These are phyloP conservation scores for Aspergillus melleus DNA, from an alignment of 2,329 filamentous ascomycete genomes.

Conservation along the genomic window DNA sequence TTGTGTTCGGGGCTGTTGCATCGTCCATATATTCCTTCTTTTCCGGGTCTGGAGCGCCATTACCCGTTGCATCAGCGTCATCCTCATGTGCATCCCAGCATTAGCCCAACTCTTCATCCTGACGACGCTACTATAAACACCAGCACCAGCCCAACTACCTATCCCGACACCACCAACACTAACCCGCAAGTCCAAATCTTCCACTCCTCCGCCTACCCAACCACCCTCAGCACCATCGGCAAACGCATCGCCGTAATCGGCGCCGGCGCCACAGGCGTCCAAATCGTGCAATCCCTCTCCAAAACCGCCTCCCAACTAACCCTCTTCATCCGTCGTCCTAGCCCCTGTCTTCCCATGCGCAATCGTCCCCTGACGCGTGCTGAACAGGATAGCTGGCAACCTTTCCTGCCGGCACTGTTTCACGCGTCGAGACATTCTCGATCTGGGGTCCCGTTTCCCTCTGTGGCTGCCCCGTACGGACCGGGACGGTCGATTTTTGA, in stretches of 20 bases:
- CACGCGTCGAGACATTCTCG: not conserved
- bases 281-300: constrained; percentile 59
- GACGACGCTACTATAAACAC: too few species aligned
- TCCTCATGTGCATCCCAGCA: too few species aligned
- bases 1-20: constrained; percentile 47
- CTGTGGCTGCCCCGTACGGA: too few species aligned
- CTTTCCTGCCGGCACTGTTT: not conserved
- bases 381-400: not conserved
- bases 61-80: too few species aligned
- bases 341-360: constrained; percentile 63
- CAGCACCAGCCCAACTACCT: too few species aligned
- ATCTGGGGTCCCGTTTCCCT: not conserved
- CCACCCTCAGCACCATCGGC: constrained; percentile 44
- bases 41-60: constrained; percentile 31
- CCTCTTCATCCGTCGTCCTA: constrained; percentile 64
- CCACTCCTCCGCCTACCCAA: constrained; percentile 58
- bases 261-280: constrained; percentile 55
- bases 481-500: not conserved
- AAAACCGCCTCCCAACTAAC: constrained; percentile 53
- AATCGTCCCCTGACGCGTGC: constrained; percentile 34
- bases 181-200: constrained; percentile 37
- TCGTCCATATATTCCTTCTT: constrained; percentile 45
- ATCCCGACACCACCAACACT: constrained; percentile 38
- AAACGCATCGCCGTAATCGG: constrained; percentile 57
- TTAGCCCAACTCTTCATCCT: too few species aligned